These are phyloP conservation scores for Emmonsiellopsis sp. DNA, from an alignment of 2,329 filamentous ascomycete genomes.

Conservation along the genomic window DNA sequence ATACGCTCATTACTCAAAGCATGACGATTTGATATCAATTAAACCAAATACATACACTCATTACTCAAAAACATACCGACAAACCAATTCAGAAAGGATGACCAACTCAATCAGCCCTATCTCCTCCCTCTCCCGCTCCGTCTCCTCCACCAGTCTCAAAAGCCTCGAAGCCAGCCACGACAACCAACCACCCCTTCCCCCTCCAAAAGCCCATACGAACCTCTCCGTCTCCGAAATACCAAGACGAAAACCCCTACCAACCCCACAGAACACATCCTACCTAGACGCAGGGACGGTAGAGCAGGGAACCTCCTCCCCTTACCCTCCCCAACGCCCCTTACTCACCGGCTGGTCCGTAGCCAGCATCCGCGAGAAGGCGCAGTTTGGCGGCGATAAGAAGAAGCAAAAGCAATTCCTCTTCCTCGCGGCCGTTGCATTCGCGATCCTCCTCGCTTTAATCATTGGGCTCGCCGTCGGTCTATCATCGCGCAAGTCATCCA, in stretches of 20 bases:
- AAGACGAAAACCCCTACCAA: slow-evolving; percentile 13
- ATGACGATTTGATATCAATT: not conserved
- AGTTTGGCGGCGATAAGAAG: slow-evolving; percentile 5
- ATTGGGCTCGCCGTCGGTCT: slow-evolving; percentile 28
- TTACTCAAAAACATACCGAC: too few relatives aligned
- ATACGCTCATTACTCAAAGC: not conserved
- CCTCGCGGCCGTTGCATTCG: slow-evolving; percentile 6
- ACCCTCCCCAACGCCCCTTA: not conserved
- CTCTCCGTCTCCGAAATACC: slow-evolving; percentile 7
- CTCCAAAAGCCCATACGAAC: not conserved
- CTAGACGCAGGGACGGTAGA: not conserved
- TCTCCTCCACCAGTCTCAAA: not conserved
- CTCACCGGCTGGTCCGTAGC: too few relatives aligned
- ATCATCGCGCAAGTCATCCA: slow-evolving; percentile 18
- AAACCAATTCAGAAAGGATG: not conserved
- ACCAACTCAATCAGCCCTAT: not conserved
- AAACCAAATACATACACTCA: not conserved
- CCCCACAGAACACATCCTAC: not conserved
- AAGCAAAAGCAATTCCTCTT: slow-evolving; percentile 8
- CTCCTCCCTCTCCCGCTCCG: not conserved
- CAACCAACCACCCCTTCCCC: not conserved
- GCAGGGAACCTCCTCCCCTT: not conserved
- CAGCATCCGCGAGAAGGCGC: not conserved
- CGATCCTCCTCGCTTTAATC: slow-evolving; percentile 21
- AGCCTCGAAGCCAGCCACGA: not conserved